Evolutionary conservation across 345 rosid species (phyloP).

Genomic region (Hibiscus trionum): DNA sequence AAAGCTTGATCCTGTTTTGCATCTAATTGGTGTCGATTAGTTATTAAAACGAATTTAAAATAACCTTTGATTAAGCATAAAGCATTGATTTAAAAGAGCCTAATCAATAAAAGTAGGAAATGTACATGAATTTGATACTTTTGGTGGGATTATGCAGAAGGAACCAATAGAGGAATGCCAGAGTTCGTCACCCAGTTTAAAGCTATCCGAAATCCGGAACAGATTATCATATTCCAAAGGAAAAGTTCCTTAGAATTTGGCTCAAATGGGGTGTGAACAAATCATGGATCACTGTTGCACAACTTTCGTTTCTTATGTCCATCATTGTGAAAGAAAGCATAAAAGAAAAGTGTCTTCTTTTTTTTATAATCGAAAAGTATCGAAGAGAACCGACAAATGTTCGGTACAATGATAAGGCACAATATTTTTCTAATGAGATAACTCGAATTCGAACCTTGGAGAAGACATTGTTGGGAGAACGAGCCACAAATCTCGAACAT

Average conservation of each 20-base stretch:
- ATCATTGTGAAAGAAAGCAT: background rate
- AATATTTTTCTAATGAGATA: no score
- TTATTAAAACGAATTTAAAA: background rate
- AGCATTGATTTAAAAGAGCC: no score
- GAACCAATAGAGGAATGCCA: background rate
- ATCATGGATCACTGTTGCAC: background rate
- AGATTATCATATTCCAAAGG: constrained; percentile 13
- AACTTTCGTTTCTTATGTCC: background rate
- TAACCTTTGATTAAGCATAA: background rate
- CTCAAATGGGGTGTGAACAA: background rate
- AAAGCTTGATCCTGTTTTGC: constrained; percentile 10
- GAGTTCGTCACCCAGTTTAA: background rate
- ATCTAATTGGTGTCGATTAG: constrained; percentile 13
- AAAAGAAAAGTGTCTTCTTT: no score
- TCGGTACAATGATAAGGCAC: no score
- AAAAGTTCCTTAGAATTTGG: constrained; percentile 18
- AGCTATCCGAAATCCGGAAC: background rate
- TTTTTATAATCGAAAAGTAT: no score
- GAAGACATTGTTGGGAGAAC: no score
- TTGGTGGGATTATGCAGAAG: background rate
- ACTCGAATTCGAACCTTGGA: no score
- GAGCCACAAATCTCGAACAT: no score
- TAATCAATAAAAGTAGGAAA: no score
- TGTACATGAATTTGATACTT: background rate
- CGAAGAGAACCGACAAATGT: no score